Evolutionary conservation across 2,329 filamentous ascomycete species (phyloP).

Genomic region (Sporothrix dimorphospora): DNA sequence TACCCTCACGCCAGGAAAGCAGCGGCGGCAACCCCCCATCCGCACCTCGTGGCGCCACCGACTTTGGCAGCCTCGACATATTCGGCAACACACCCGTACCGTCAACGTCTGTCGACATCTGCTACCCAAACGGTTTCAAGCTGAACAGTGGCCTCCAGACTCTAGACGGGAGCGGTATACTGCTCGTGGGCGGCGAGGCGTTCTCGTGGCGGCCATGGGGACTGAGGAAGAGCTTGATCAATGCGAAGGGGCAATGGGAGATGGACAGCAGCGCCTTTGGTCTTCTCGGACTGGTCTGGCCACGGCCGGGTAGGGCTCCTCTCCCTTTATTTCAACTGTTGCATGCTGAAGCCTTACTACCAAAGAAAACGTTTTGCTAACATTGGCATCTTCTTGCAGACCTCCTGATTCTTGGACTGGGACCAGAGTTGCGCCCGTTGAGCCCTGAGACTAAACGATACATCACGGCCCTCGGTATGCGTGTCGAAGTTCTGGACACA

Average conservation of each 20-base stretch:
- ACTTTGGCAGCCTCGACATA: slow-evolving; percentile 78
- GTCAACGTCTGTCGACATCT: slow-evolving; percentile 81
- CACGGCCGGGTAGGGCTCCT: slow-evolving; percentile 71
- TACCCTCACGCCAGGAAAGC: not conserved
- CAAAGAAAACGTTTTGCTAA: not conserved
- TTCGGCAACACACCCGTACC: slow-evolving; percentile 75
- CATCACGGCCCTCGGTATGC: slow-evolving; percentile 77
- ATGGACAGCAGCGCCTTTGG: slow-evolving; percentile 72
- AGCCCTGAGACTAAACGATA: slow-evolving; percentile 72
- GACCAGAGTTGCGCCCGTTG: slow-evolving; percentile 73
- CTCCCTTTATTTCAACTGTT: slow-evolving; percentile 35
- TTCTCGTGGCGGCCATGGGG: slow-evolving; percentile 88
- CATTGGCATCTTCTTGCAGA: slow-evolving; percentile 54
- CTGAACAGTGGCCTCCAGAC: slow-evolving; percentile 80
- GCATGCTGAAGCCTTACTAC: not conserved
- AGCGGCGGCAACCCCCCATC: slow-evolving; percentile 35
- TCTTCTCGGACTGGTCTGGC: slow-evolving; percentile 77
- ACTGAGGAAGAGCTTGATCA: slow-evolving; percentile 58
- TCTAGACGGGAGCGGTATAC: slow-evolving; percentile 52
- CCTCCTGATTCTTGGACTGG: slow-evolving; percentile 85
- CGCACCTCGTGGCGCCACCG: slow-evolving; percentile 48
- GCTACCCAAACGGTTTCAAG: slow-evolving; percentile 80
- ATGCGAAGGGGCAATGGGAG: slow-evolving; percentile 81
- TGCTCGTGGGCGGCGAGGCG: slow-evolving; percentile 84
- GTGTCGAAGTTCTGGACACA: slow-evolving; percentile 88